Percentiles rank a stretch among this genome's conserved stretches.
Conservation (phyloP, 768 basidiomycete species). For the Boletales sp. region DNA sequence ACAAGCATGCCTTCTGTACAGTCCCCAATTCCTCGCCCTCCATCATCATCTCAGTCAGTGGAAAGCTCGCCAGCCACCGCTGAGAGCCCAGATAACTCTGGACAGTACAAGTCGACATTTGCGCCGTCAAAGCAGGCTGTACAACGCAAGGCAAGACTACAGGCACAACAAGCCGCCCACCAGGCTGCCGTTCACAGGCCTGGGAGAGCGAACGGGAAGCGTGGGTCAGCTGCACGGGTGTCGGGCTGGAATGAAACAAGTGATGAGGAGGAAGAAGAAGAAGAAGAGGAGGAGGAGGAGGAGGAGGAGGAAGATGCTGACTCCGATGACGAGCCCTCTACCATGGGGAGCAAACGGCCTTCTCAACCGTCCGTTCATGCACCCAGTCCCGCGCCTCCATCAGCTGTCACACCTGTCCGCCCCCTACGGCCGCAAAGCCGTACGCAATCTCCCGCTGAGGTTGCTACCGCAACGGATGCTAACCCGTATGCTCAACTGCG, state of each 20-base stretch:
- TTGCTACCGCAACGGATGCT: constrained; percentile 27
- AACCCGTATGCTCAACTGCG: constrained; percentile 48
- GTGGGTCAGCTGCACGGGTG: constrained; percentile 38
- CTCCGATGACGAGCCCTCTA: constrained; percentile 49
- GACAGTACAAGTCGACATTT: constrained; percentile 80
- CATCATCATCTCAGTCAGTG: constrained; percentile 33
- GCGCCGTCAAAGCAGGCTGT: constrained; percentile 80
- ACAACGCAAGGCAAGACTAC: constrained; percentile 78
- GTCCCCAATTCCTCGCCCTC: constrained; percentile 25
- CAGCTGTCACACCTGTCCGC: constrained; percentile 21
- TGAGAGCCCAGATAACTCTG: constrained; percentile 25
- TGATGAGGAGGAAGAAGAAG: constrained; percentile 81
- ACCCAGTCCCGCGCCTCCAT: constrained; percentile 15
- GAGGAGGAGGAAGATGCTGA: constrained; percentile 65
- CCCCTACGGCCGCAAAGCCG: constrained; percentile 29
- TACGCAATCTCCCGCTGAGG: constrained; percentile 28
- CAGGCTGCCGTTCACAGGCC: constrained; percentile 76
- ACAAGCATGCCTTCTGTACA: constrained; percentile 5
- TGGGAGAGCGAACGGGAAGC: constrained; percentile 49
- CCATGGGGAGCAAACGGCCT: constrained; percentile 31
- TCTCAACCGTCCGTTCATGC: constrained; percentile 18
- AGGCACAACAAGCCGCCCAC: constrained; percentile 80
- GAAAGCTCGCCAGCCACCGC: constrained; percentile 19
- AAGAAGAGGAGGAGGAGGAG: constrained; percentile 78
- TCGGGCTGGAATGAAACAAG: constrained; percentile 66